Percentiles rank a stretch among this genome's conserved stretches.
Conservation (phyloP, 2,329 filamentous ascomycete species). For the Penicillium sclerotigenum region DNA sequence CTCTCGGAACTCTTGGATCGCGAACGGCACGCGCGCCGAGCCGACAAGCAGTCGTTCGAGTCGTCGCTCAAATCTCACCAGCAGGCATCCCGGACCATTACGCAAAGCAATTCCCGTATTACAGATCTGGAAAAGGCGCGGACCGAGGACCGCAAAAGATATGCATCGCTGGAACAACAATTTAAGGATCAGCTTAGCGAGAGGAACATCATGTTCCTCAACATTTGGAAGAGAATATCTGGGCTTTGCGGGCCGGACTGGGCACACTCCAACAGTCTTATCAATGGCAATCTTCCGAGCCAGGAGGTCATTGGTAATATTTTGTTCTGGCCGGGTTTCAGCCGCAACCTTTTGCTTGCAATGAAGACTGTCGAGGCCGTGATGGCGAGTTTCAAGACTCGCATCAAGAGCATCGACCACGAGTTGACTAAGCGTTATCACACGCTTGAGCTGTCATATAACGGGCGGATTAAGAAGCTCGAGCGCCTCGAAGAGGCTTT, state of each 20-base stretch:
- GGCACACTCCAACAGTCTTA: conserved; percentile 82
- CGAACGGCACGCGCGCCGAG: conserved; percentile 77
- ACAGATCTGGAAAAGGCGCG: conserved; percentile 80
- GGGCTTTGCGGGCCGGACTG: conserved; percentile 86
- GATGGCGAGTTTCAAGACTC: conserved; percentile 71
- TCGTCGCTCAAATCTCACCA: conserved; percentile 83
- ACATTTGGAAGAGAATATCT: conserved; percentile 87
- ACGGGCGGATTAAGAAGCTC: conserved; percentile 75
- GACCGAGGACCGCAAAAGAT: conserved; percentile 71
- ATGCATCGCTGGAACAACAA: conserved; percentile 70
- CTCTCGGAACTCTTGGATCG: conserved; percentile 86
- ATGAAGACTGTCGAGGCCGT: conserved; percentile 83
- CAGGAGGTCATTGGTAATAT: conserved; percentile 83
- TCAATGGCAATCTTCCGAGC: conserved; percentile 82
- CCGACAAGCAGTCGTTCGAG: conserved; percentile 84
- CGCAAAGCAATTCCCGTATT: conserved; percentile 79
- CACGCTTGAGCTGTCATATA: conserved; percentile 74
- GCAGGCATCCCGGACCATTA: conserved; percentile 79
- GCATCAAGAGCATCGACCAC: conserved; percentile 81
- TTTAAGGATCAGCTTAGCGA: conserved; percentile 85
- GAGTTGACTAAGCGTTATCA: conserved; percentile 92
- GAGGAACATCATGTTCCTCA: conserved; percentile 80
- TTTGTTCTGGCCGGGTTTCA: conserved; percentile 73
- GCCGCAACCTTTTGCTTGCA: conserved; percentile 80
- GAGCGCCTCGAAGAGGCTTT: conserved; percentile 81